Evolutionary conservation across 192 early-diverging fungal species (phyloP).

Genomic region (Podila clonocystis): DNA sequence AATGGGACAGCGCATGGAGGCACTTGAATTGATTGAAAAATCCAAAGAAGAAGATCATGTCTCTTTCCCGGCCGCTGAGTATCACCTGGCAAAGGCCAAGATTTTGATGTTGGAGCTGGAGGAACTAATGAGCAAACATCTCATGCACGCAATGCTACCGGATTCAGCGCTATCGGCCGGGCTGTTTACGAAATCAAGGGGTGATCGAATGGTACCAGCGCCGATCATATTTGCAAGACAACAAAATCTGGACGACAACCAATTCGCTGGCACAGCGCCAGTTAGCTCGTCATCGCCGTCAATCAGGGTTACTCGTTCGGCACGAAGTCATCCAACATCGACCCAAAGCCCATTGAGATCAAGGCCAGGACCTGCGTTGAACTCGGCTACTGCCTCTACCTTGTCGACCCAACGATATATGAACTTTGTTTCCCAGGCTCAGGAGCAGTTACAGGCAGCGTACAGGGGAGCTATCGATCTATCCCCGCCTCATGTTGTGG

Average conservation of each 20-base stretch:
- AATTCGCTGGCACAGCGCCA: neutral
- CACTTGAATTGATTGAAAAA: slow-evolving; percentile 17
- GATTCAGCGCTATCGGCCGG: slow-evolving; percentile 40
- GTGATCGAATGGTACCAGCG: neutral
- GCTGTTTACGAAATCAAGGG: slow-evolving; percentile 15
- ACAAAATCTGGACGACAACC: neutral
- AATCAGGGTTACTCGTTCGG: neutral
- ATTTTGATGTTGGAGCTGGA: slow-evolving; percentile 34
- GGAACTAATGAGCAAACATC: slow-evolving; percentile 28
- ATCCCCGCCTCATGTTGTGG: slow-evolving; percentile 17
- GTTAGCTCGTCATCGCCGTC: neutral
- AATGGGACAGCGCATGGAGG: slow-evolving; percentile 11
- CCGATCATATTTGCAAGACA: neutral
- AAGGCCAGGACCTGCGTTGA: neutral
- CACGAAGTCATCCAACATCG: neutral
- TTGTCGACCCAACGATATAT: neutral
- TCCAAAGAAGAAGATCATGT: slow-evolving; percentile 22
- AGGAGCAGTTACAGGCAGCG: slow-evolving; percentile 10
- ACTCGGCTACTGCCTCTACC: neutral
- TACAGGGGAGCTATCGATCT: slow-evolving; percentile 4
- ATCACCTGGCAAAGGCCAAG: slow-evolving; percentile 25
- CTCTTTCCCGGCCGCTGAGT: slow-evolving; percentile 16
- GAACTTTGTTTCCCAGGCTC: slow-evolving; percentile 9
- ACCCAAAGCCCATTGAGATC: neutral
- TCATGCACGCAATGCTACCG: slow-evolving; percentile 32